phyloP scores from a whole-genome alignment of 257 asterid species.

The Solanum clarkiae region DNA sequence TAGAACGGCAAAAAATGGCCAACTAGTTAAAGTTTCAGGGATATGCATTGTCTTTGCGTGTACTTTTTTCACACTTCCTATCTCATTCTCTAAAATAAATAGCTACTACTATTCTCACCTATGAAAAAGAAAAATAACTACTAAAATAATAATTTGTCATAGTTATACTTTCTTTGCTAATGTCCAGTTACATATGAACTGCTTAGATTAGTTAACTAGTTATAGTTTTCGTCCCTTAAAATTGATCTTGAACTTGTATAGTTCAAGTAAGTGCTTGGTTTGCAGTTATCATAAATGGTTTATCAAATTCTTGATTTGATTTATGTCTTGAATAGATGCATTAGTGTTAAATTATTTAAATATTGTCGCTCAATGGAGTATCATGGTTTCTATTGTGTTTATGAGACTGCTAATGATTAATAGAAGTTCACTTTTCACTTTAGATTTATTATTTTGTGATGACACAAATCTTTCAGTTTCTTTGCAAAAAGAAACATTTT shows the following conservation, averaged over 20 bases:
- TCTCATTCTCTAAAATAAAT: not conserved
- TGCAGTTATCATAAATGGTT: not conserved
- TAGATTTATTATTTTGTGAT: not conserved
- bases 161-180: not conserved
- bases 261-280: not conserved
- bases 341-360: not conserved
- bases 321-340: not conserved
- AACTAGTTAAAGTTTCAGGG: constrained; percentile 83
- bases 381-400: not conserved
- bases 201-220: not conserved
- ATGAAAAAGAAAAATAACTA: not conserved
- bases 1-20: constrained; percentile 75
- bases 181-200: not conserved
- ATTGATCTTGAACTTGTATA: not conserved
- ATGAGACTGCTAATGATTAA: not conserved
- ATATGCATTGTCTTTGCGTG: constrained; percentile 25
- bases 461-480: not conserved
- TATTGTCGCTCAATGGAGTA: not conserved
- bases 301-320: not conserved
- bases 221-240: not conserved
- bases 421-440: not conserved
- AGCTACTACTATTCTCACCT: not conserved
- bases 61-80: not conserved
- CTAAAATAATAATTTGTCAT: not conserved
- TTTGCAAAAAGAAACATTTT: not conserved